Evolutionary conservation across 352 stramenopile genomes (phyloP).

Genomic region (Pythium volutum): DNA sequence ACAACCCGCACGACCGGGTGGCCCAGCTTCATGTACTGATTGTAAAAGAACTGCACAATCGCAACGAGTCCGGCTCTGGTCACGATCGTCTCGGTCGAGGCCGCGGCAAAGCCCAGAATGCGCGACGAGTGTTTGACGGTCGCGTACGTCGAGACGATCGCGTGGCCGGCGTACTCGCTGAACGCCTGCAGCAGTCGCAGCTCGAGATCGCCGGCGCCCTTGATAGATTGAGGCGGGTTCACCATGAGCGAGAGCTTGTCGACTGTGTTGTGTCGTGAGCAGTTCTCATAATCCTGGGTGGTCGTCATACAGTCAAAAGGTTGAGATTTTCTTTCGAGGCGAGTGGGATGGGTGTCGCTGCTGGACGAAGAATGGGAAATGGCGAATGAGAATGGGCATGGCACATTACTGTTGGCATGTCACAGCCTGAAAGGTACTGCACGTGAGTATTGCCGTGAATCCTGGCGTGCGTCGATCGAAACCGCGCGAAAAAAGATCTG

Average conservation of each 20-base stretch:
- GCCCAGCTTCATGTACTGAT: slow-evolving; percentile 55
- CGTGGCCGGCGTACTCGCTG: slow-evolving; percentile 33
- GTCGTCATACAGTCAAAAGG: no score
- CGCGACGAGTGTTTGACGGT: slow-evolving; percentile 50
- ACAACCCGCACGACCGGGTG: slow-evolving; percentile 47
- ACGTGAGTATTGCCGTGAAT: no score
- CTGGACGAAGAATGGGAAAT: no score
- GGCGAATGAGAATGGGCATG: no score
- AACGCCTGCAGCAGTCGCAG: slow-evolving; percentile 58
- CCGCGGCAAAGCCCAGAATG: slow-evolving; percentile 40
- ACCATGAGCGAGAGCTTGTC: background rate
- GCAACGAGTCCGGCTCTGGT: slow-evolving; percentile 36
- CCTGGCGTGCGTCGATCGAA: no score
- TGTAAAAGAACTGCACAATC: slow-evolving; percentile 45
- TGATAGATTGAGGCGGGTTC: background rate
- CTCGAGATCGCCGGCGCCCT: slow-evolving; percentile 39
- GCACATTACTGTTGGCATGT: no score
- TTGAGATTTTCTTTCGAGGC: no score
- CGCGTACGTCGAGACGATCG: slow-evolving; percentile 40
- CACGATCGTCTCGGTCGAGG: slow-evolving; percentile 48
- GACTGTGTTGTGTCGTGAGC: no score
- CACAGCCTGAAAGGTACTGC: no score
- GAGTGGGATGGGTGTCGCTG: no score
- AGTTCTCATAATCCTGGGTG: no score
- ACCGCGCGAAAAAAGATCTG: no score